Conservation (phyloP, 1,139 yeast species). For the Candida tunisiensis region DNA sequence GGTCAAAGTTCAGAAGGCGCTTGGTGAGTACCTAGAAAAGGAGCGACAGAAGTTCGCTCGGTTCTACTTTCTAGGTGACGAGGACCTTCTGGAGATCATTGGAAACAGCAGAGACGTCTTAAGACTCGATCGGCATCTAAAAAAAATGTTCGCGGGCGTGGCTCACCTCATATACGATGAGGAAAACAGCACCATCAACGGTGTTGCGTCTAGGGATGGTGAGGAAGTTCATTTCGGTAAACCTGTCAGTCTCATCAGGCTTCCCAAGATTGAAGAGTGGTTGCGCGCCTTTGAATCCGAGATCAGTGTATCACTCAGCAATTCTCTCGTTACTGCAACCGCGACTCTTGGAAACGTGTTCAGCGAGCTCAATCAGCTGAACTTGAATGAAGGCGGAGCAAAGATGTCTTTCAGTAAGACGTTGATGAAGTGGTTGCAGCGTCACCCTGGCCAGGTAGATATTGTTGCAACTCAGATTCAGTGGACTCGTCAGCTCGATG, state of each 20-base stretch:
- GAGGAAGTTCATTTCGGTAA: conserved; percentile 33
- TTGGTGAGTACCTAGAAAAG: conserved; percentile 63
- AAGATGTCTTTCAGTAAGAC: neutral
- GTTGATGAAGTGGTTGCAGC: conserved; percentile 18
- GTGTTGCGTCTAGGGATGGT: conserved; percentile 44
- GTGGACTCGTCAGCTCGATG: conserved; percentile 34
- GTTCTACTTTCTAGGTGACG: conserved; percentile 81
- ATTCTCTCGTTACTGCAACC: neutral
- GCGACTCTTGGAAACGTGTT: too few species aligned
- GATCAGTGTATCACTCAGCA: conserved; percentile 19
- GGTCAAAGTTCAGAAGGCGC: conserved; percentile 41
- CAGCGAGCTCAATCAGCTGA: neutral
- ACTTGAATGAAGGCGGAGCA: neutral
- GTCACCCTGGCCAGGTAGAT: conserved; percentile 41
- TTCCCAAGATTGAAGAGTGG: conserved; percentile 45
- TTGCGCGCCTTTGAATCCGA: conserved; percentile 38
- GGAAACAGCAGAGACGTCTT: conserved; percentile 42
- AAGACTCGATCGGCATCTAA: conserved; percentile 42
- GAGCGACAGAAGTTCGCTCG: conserved; percentile 71
- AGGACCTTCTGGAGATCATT: conserved; percentile 68
- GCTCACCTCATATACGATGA: conserved; percentile 26
- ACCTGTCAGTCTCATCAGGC: conserved; percentile 29
- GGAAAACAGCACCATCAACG: conserved; percentile 24
- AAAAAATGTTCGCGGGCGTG: conserved; percentile 55
- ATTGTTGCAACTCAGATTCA: conserved; percentile 40